Evolutionary conservation across 768 basidiomycete species (phyloP).

Genomic region (Tricholoma furcatifolium): DNA sequence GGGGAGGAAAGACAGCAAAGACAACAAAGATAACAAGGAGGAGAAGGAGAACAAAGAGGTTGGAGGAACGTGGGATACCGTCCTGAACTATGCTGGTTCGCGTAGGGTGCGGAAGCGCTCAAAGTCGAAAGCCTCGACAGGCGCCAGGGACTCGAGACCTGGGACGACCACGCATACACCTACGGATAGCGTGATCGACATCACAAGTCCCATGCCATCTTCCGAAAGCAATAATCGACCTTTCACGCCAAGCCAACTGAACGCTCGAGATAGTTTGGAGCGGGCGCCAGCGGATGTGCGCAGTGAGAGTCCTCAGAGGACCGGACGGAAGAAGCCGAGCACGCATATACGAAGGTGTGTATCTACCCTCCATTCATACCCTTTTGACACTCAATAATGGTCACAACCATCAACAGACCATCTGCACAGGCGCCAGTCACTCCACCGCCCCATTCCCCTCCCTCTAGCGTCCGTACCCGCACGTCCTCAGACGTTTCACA

Average conservation of each 20-base stretch:
- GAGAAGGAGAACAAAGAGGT: conserved; percentile 5
- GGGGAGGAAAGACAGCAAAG: neutral
- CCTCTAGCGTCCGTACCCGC: neutral
- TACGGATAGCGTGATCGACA: conserved; percentile 17
- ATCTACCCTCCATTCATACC: too few relatives aligned
- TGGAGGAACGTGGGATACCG: conserved; percentile 4
- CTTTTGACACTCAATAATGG: too few relatives aligned
- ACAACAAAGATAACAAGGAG: neutral
- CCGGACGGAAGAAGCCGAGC: too few relatives aligned
- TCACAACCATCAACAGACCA: conserved; percentile 8
- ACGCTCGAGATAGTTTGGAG: neutral
- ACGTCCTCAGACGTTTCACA: conserved; percentile 3
- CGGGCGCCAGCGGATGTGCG: neutral
- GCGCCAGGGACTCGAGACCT: neutral
- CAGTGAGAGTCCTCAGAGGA: neutral
- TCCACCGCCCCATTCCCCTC: neutral
- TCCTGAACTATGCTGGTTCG: neutral
- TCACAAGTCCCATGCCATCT: neutral
- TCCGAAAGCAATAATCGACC: neutral
- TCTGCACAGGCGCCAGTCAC: neutral
- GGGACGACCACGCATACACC: neutral
- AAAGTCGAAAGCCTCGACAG: neutral
- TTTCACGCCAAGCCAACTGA: neutral
- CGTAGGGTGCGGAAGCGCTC: conserved; percentile 2
- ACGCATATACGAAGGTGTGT: too few relatives aligned